Conservation (phyloP, 2,329 filamentous ascomycete genomes). For the Aspergillus sojae region DNA sequence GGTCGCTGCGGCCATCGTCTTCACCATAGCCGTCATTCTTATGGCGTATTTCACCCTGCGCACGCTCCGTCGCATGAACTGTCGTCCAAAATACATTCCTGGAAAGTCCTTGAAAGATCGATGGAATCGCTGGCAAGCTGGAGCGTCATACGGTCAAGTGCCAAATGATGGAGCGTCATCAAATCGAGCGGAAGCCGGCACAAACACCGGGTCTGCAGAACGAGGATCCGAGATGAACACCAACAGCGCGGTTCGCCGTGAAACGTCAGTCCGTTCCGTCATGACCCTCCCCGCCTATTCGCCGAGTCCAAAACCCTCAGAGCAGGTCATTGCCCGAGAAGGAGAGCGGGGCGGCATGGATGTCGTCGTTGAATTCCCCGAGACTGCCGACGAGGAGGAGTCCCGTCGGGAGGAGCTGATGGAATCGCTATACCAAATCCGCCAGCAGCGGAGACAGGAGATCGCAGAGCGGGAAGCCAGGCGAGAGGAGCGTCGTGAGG, state of each 20-base stretch:
- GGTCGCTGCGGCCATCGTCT: constrained; percentile 34
- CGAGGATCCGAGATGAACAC: constrained; percentile 33
- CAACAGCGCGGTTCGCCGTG: constrained; percentile 65
- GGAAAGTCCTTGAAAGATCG: constrained; percentile 53
- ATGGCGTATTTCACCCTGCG: constrained; percentile 43
- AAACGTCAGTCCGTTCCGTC: constrained; percentile 86
- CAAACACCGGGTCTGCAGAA: constrained; percentile 30
- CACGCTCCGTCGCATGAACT: constrained; percentile 47
- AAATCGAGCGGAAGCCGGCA: constrained; percentile 24
- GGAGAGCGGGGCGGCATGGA: constrained; percentile 93
- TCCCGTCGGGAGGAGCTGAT: constrained; percentile 82
- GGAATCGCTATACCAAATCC: constrained; percentile 89
- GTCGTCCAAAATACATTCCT: constrained; percentile 55
- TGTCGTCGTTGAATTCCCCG: constrained; percentile 81
- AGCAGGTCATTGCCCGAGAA: constrained; percentile 82
- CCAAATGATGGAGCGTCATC: constrained; percentile 24
- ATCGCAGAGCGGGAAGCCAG: constrained; percentile 76
- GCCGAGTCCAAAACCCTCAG: constrained; percentile 69
- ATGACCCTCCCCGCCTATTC: constrained; percentile 91
- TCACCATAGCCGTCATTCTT: constrained; percentile 33
- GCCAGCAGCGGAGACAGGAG: constrained; percentile 73
- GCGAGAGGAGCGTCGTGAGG: constrained; percentile 70
- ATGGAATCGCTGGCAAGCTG: constrained; percentile 55
- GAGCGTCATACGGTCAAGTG: constrained; percentile 46
- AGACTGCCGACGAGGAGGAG: constrained; percentile 78